Percentiles rank a stretch among this genome's conserved stretches.
phyloP scores from a whole-genome alignment of 208 protist species.

The Leishmania braziliensis region DNA sequence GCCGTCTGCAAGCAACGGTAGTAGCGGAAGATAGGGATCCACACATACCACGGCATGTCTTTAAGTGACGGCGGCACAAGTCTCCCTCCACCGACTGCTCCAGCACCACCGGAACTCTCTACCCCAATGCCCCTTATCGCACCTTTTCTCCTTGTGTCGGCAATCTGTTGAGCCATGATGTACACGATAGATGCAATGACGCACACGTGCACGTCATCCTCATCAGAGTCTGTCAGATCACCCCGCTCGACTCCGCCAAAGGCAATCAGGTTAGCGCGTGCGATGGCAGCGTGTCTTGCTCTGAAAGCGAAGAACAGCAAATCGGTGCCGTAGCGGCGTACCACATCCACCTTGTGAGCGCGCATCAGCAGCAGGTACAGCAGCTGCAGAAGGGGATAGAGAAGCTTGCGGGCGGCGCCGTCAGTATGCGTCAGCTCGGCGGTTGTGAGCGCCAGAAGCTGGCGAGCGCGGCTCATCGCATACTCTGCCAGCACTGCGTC shows the following conservation, averaged over 20 bases:
- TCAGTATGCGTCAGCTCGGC: conserved; percentile 2
- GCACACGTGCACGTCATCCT: not conserved
- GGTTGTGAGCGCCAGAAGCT: conserved; percentile 20
- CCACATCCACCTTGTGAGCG: conserved; percentile 36
- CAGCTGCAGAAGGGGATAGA: conserved; percentile 30
- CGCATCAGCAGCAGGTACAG: conserved; percentile 50
- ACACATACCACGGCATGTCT: conserved; percentile 8
- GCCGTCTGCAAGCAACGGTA: not conserved
- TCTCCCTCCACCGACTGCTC: not conserved
- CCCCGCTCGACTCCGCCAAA: not conserved
- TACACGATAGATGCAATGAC: not conserved
- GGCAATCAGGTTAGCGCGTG: not conserved
- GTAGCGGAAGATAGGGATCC: conserved; percentile 4
- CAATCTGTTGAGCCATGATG: not conserved
- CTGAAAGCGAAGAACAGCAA: conserved; percentile 26
- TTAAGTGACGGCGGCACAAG: not conserved
- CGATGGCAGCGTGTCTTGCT: not conserved
- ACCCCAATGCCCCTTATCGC: not conserved
- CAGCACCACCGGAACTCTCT: not conserved
- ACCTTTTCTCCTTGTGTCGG: not conserved
- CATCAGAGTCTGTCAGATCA: not conserved
- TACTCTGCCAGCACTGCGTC: conserved; percentile 25
- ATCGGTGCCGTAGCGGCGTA: conserved; percentile 31
- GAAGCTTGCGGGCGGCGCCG: conserved; percentile 2
- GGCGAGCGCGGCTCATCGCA: conserved; percentile 26